phyloP scores from a whole-genome alignment of 73 alveolate species.

The Blepharisma stoltei region DNA sequence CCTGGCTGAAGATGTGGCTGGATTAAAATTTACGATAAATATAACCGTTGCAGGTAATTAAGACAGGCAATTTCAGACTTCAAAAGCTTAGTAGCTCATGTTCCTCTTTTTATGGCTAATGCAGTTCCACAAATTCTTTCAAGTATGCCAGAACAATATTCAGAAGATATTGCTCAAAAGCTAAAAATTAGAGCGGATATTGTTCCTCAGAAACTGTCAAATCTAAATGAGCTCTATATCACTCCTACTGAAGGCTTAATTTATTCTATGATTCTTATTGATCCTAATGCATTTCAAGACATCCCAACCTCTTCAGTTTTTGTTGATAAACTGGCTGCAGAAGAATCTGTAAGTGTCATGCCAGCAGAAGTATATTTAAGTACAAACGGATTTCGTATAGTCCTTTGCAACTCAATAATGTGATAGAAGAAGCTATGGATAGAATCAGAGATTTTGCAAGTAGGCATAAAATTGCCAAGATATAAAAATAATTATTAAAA shows the following conservation, averaged over 20 bases:
- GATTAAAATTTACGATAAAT: neutral
- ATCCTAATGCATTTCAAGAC: neutral
- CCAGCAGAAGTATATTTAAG: conserved; percentile 1
- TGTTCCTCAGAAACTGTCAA: neutral
- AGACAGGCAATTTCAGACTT: neutral
- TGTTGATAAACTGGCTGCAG: neutral
- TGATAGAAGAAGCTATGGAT: neutral
- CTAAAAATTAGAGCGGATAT: neutral
- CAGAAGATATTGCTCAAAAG: neutral
- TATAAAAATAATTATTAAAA: neutral
- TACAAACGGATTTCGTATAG: neutral
- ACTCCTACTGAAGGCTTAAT: neutral
- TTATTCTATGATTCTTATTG: neutral
- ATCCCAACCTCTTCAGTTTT: neutral
- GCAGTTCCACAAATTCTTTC: neutral
- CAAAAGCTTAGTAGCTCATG: neutral
- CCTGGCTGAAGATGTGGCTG: conserved; percentile 9
- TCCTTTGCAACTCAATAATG: neutral
- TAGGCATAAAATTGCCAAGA: neutral
- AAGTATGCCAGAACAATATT: neutral
- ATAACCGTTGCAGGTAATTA: neutral
- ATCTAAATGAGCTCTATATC: neutral
- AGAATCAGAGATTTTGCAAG: neutral
- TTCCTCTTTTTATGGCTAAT: neutral
- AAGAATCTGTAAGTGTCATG: neutral